phyloP scores from a whole-genome alignment of 176 grass and related monocot species.

The Puccinellia tenuiflora region DNA sequence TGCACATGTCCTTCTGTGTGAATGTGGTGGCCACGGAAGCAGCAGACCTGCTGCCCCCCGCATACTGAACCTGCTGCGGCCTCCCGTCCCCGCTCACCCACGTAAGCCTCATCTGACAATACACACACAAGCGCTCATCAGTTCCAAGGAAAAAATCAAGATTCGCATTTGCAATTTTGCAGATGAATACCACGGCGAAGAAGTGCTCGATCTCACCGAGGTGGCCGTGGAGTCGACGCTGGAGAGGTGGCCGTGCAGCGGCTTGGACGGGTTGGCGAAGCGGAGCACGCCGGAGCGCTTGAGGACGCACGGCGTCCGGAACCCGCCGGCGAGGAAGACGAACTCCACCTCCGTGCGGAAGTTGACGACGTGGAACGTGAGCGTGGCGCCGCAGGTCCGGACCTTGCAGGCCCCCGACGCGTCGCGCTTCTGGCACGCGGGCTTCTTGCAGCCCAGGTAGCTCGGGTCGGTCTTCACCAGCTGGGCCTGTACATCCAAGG shows the following conservation, averaged over 20 bases:
- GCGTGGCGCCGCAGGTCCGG: slow-evolving; percentile 46
- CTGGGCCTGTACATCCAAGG: slow-evolving; percentile 50
- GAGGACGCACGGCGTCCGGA: slow-evolving; percentile 60
- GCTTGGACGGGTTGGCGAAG: slow-evolving; percentile 66
- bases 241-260: slow-evolving; percentile 64
- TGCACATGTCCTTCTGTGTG: slow-evolving; percentile 71
- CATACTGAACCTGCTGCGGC: slow-evolving; percentile 67
- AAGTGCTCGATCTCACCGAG: slow-evolving; percentile 51
- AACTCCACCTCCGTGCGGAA: slow-evolving; percentile 81
- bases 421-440: slow-evolving; percentile 29
- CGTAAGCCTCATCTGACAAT: slow-evolving; percentile 62
- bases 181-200: neutral
- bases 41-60: slow-evolving; percentile 20
- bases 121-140: no score
- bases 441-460: slow-evolving; percentile 53
- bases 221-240: slow-evolving; percentile 61
- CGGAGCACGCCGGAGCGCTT: slow-evolving; percentile 44
- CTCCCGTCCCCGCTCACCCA: slow-evolving; percentile 79
- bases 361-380: slow-evolving; percentile 82
- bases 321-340: slow-evolving; percentile 73
- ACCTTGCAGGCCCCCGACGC: slow-evolving; percentile 27
- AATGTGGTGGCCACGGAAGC: slow-evolving; percentile 48
- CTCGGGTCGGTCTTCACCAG: slow-evolving; percentile 41
- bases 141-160: no score
- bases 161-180: no score